A percentile compares a stretch with the other conserved stretches of the same genome.
phyloP scores from a whole-genome alignment of 1,139 yeast species.

The Nakaseomyces uthaithaninus region DNA sequence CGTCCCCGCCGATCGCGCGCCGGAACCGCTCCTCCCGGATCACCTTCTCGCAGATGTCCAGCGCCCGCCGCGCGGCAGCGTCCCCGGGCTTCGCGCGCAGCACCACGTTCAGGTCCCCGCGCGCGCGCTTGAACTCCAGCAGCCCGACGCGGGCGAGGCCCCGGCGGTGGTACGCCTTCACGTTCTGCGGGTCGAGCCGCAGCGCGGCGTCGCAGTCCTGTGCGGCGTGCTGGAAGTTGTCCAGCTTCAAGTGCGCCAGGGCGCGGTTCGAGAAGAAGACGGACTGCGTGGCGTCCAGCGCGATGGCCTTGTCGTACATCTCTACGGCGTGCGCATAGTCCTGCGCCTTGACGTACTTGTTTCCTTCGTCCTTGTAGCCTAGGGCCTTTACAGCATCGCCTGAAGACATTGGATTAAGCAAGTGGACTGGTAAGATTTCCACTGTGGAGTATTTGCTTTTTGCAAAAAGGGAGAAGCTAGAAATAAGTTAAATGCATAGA shows the following conservation, averaged over 20 bases:
- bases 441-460: too few relatives aligned
- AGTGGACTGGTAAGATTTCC: too few relatives aligned
- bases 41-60: conserved; percentile 56
- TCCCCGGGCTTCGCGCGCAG: conserved; percentile 62
- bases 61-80: conserved; percentile 53
- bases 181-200: conserved; percentile 53
- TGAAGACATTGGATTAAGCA: too few relatives aligned
- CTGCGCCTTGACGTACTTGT: conserved; percentile 55
- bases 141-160: conserved; percentile 79
- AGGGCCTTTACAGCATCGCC: conserved; percentile 36
- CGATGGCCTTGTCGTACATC: conserved; percentile 71
- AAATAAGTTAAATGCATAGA: too few relatives aligned
- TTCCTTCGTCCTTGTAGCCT: conserved; percentile 62
- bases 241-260: conserved; percentile 77
- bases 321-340: conserved; percentile 61
- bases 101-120: conserved; percentile 58
- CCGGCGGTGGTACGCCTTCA: conserved; percentile 72
- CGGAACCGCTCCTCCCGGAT: conserved; percentile 76
- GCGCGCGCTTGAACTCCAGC: conserved; percentile 67
- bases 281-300: conserved; percentile 55
- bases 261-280: conserved; percentile 83
- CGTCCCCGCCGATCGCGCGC: conserved; percentile 72
- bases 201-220: conserved; percentile 69
- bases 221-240: conserved; percentile 79
- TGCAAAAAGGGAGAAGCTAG: too few relatives aligned